Percentiles rank a stretch among this genome's conserved stretches.
Conservation (phyloP, 2,329 filamentous ascomycete genomes). For the Aspergillus phoenicis region DNA sequence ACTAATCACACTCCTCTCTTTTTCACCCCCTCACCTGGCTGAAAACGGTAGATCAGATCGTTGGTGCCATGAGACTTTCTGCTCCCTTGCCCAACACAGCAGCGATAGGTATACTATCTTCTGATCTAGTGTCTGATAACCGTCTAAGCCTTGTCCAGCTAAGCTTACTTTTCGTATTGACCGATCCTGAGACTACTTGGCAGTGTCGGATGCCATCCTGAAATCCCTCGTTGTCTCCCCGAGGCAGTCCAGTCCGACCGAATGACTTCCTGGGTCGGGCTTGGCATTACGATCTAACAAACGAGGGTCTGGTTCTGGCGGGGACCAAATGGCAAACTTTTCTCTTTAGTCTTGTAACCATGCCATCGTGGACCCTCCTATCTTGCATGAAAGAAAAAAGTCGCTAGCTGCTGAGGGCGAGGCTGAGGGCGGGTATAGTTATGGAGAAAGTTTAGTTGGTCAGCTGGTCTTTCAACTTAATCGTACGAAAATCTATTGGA, state of each 20-base stretch:
- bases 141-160: neutral
- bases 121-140: neutral
- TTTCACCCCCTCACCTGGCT: neutral
- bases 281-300: conserved; percentile 9
- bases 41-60: neutral
- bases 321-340: conserved; percentile 7
- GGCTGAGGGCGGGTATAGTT: neutral
- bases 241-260: neutral
- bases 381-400: neutral
- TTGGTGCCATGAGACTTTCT: neutral
- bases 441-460: neutral
- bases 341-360: neutral
- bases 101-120: neutral
- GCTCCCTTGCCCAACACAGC: neutral
- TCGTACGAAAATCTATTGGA: too few species aligned
- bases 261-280: conserved; percentile 1
- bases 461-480: neutral
- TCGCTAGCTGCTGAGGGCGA: neutral
- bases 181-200: neutral
- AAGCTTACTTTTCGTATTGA: neutral
- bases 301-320: conserved; percentile 8
- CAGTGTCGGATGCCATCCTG: neutral
- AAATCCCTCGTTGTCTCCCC: neutral
- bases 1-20: too few species aligned
- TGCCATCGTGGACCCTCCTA: neutral